Percentiles rank a stretch among this genome's conserved stretches.
Conservation (phyloP, 257 asterid species). For the Solanum pennellii region DNA sequence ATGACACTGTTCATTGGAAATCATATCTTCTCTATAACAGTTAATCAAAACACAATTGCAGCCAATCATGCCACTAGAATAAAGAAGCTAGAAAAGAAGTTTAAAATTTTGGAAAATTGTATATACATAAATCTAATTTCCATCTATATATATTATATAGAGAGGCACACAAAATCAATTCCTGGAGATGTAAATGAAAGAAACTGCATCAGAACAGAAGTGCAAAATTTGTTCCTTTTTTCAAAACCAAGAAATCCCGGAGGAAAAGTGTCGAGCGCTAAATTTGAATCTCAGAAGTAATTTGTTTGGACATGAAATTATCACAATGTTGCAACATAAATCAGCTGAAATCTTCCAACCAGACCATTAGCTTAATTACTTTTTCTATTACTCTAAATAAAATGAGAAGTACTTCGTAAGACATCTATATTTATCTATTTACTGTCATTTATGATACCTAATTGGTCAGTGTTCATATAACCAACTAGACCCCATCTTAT, state of each 20-base stretch:
- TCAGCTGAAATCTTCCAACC: background rate
- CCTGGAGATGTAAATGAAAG: background rate
- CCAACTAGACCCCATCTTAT: background rate
- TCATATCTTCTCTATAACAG: background rate
- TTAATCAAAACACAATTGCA: background rate
- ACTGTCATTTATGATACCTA: background rate
- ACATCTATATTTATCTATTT: background rate
- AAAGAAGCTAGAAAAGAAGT: background rate
- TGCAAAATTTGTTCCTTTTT: background rate
- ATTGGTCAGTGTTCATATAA: background rate
- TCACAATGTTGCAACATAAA: background rate
- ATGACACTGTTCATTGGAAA: slow-evolving; percentile 5
- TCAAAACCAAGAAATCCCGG: background rate
- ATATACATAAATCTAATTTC: background rate
- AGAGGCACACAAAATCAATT: background rate
- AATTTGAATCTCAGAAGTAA: background rate
- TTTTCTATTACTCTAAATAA: background rate
- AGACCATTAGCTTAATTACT: background rate
- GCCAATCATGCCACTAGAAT: background rate
- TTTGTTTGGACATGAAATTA: background rate
- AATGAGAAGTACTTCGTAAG: background rate
- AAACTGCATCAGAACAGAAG: background rate
- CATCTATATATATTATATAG: background rate
- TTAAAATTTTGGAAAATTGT: background rate
- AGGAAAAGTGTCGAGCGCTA: background rate